A percentile compares a stretch with the other conserved stretches of the same genome.
Conservation (phyloP, 202 grass and related monocot species). For the Musa balbisiana region DNA sequence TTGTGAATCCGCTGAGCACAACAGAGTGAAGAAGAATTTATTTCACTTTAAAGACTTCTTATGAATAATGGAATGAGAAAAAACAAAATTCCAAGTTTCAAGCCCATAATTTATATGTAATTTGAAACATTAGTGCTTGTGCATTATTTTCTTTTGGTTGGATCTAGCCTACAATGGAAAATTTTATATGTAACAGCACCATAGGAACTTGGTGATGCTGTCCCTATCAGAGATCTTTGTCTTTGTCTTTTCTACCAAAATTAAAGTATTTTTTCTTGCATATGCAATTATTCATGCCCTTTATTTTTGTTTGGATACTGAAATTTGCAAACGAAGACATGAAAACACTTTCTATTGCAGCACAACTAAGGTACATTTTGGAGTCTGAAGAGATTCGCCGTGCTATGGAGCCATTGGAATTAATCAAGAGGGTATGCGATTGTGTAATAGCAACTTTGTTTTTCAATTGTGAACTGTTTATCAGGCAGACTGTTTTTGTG, state of each 20-base stretch:
- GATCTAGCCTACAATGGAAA: neutral
- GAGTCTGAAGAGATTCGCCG: slow-evolving; percentile 73
- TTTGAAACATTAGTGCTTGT: neutral
- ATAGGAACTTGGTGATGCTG: no score
- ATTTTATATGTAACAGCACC: no score
- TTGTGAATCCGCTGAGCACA: no score
- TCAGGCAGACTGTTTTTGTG: neutral
- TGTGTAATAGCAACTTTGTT: neutral
- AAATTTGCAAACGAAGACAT: slow-evolving; percentile 1
- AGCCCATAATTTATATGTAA: neutral
- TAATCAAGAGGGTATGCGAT: slow-evolving; percentile 74
- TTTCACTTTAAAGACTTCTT: no score
- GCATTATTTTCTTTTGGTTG: neutral
- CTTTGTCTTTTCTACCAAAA: neutral
- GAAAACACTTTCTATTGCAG: slow-evolving; percentile 30
- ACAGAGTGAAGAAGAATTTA: no score
- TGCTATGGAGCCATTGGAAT: slow-evolving; percentile 77
- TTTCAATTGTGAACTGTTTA: neutral
- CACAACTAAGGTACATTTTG: slow-evolving; percentile 64
- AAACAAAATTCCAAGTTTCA: neutral
- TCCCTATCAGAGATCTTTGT: no score
- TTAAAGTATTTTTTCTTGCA: neutral
- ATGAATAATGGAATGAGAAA: no score
- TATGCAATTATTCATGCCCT: neutral
- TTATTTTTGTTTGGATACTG: slow-evolving; percentile 13